A percentile compares a stretch with the other conserved stretches of the same genome.
Conservation (phyloP, 2,329 filamentous ascomycete species). For the Hymenotorrendiella dingleyae region DNA sequence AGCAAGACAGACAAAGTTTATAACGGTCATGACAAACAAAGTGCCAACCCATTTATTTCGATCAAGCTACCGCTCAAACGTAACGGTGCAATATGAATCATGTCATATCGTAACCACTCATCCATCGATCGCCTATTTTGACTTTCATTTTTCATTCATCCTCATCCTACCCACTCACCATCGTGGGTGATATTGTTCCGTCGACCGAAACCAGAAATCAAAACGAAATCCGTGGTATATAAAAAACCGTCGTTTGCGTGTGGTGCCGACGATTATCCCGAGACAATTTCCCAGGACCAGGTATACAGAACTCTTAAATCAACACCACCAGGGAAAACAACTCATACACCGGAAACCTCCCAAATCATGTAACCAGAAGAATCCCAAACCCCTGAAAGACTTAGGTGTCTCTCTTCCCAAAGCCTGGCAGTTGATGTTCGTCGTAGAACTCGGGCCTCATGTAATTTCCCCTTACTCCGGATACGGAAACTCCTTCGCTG, state of each 20-base stretch:
- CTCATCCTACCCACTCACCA: background rate
- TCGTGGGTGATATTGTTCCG: background rate
- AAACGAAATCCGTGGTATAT: background rate
- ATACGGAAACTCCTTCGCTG: slow-evolving; percentile 27
- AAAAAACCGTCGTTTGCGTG: background rate
- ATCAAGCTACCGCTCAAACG: no score
- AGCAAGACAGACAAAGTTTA: no score
- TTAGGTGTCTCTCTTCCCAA: background rate
- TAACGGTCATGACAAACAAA: no score
- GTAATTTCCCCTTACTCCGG: slow-evolving; percentile 13
- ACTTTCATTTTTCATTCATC: no score
- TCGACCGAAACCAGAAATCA: background rate
- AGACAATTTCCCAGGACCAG: background rate
- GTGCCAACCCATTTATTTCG: no score
- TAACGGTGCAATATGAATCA: no score
- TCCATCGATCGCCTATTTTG: no score
- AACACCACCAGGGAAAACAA: background rate
- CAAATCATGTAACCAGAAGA: background rate
- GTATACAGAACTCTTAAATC: background rate
- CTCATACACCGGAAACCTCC: background rate
- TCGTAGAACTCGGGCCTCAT: slow-evolving; percentile 4
- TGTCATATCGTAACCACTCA: no score
- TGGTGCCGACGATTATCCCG: background rate
- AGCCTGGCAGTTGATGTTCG: background rate
- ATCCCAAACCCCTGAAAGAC: background rate